phyloP scores from a whole-genome alignment of 371 early-diverging fungal species.

The Smittium culicis region DNA sequence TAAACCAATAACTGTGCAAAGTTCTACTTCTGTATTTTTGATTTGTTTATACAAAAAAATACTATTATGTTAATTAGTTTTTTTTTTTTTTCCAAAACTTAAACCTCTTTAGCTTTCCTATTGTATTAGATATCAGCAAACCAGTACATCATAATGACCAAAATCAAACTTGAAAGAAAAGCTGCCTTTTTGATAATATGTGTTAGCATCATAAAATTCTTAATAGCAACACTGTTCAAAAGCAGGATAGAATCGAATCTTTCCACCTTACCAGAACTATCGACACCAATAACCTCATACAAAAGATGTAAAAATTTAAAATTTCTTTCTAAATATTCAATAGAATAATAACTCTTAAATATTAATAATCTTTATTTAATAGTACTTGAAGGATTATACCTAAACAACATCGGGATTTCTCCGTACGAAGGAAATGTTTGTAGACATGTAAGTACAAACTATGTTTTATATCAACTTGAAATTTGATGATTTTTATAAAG shows the following conservation, averaged over 20 bases:
- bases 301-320: not conserved
- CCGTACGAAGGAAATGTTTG: constrained; percentile 81
- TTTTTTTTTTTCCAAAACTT: no score
- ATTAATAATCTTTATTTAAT: not conserved
- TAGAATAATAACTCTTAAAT: not conserved
- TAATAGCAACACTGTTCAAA: not conserved
- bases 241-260: not conserved
- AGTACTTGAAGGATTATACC: constrained; percentile 5
- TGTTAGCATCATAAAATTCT: not conserved
- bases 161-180: not conserved
- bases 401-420: constrained; percentile 30
- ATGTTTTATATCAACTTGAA: not conserved
- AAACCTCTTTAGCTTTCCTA: no score
- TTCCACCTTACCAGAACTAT: not conserved
- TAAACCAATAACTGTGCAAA: no score
- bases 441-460: constrained; percentile 44
- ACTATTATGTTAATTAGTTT: no score
- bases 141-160: not conserved
- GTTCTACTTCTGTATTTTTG: no score
- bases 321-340: not conserved
- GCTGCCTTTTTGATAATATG: not conserved
- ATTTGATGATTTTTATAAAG: not conserved
- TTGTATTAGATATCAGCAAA: no score
- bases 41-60: no score
- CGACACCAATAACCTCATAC: constrained; percentile 4